Evolutionary conservation across 2,329 filamentous ascomycete species (phyloP).

Genomic region (Pseudogymnoascus sp.): DNA sequence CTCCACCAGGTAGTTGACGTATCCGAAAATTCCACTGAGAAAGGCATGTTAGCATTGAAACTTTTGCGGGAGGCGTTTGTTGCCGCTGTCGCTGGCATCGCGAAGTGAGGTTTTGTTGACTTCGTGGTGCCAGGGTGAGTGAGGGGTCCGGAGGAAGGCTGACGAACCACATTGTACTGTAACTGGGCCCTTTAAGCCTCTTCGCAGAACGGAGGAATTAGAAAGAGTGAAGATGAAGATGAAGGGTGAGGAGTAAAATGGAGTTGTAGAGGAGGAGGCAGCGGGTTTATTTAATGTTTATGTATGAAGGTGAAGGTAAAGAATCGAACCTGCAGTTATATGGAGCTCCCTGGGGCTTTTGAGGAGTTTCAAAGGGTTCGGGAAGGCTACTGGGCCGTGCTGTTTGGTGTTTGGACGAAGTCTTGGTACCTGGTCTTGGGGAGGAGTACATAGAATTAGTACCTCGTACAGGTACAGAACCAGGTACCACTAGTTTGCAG

Average conservation of each 20-base stretch:
- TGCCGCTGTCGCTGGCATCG: neutral
- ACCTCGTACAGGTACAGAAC: neutral
- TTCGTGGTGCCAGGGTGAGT: neutral
- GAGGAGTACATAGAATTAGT: neutral
- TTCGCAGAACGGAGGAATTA: neutral
- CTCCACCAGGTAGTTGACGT: constrained; percentile 98
- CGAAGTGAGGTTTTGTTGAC: neutral
- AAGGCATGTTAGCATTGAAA: constrained; percentile 13
- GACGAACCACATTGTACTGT: neutral
- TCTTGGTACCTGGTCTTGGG: neutral
- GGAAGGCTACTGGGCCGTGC: neutral
- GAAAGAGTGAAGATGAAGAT: neutral
- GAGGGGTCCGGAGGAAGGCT: neutral
- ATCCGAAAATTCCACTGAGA: constrained; percentile 84
- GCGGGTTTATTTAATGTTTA: neutral
- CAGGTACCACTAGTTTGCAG: neutral
- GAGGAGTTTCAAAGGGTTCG: neutral
- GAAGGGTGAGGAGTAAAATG: neutral
- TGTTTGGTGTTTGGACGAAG: neutral
- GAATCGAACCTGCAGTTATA: neutral
- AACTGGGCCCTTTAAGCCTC: neutral
- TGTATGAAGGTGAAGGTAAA: neutral
- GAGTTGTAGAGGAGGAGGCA: neutral
- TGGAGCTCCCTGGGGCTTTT: neutral
- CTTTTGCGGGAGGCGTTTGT: neutral